phyloP scores from a whole-genome alignment of 163 green algal genomes.

The Chlorella variabilis region DNA sequence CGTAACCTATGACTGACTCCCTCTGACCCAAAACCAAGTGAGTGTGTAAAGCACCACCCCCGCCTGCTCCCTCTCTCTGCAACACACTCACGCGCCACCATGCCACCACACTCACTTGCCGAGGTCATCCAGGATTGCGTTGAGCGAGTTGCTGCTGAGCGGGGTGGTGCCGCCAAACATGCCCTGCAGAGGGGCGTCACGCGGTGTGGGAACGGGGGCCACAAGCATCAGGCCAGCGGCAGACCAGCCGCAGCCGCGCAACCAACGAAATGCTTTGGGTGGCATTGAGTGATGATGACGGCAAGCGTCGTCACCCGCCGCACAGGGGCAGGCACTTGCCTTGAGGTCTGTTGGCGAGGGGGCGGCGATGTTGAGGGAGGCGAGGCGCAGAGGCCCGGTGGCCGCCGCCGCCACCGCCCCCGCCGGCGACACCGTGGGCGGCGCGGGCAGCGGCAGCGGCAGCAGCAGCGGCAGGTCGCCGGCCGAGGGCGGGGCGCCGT shows the following conservation, averaged over 20 bases:
- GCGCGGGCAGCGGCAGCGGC: conserved; percentile 2
- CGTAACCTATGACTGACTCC: not conserved
- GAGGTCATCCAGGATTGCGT: conserved; percentile 26
- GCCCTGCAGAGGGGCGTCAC: conserved; percentile 13
- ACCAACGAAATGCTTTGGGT: no score
- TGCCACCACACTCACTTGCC: conserved; percentile 16
- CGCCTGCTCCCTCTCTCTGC: no score
- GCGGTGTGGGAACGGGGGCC: no score
- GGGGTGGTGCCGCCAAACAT: conserved; percentile 26
- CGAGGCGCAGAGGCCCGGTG: conserved; percentile 1
- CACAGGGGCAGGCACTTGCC: no score
- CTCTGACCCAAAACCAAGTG: not conserved
- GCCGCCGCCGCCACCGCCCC: not conserved
- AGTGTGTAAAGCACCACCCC: no score
- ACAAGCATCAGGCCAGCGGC: no score
- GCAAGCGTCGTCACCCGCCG: no score
- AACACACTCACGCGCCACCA: not conserved
- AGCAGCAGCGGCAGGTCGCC: not conserved
- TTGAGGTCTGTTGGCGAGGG: conserved; percentile 19
- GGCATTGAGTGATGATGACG: no score
- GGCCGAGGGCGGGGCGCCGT: not conserved
- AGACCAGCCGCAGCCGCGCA: not conserved
- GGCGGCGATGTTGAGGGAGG: not conserved
- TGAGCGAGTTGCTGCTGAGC: conserved; percentile 11
- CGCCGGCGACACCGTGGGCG: not conserved